phyloP scores from a whole-genome alignment of 2,329 filamentous ascomycete species.

The Neonectria faginata region DNA sequence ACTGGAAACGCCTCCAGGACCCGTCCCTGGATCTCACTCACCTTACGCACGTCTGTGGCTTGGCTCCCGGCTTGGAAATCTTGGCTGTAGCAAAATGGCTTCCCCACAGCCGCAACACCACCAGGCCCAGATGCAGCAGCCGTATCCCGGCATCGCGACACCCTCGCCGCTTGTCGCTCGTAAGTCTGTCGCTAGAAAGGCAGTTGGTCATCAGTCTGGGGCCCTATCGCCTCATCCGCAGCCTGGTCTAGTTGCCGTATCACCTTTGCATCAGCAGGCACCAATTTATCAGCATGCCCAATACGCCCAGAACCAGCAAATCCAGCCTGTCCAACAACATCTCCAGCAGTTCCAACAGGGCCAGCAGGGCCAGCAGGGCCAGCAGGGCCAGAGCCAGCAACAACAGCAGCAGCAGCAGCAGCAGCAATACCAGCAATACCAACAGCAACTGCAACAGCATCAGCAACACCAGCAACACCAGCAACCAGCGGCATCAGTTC shows the following conservation, averaged over 20 bases:
- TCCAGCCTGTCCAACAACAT: neutral
- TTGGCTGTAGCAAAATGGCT: constrained; percentile 15
- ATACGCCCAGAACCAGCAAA: neutral
- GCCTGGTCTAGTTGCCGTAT: neutral
- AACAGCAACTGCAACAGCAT: neutral
- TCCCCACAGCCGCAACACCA: constrained; percentile 9
- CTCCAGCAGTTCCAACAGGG: neutral
- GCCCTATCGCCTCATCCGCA: neutral
- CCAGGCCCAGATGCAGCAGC: constrained; percentile 18
- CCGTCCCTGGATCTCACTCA: neutral
- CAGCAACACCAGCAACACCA: constrained; percentile 9
- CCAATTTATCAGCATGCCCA: neutral
- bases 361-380: neutral
- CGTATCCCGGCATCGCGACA: constrained; percentile 14
- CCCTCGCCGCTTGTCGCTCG: constrained; percentile 11
- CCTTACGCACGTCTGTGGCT: neutral
- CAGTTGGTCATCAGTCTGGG: neutral
- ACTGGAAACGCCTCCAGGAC: neutral
- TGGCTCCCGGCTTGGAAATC: neutral
- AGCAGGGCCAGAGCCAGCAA: neutral
- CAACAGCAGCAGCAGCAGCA: constrained; percentile 16
- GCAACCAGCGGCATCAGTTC: neutral
- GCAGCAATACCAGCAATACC: constrained; percentile 7
- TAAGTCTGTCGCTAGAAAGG: constrained; percentile 13
- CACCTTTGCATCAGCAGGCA: constrained; percentile 11